phyloP scores from a whole-genome alignment of 2,329 filamentous ascomycete genomes.

The Phaeosphaeria sp. region DNA sequence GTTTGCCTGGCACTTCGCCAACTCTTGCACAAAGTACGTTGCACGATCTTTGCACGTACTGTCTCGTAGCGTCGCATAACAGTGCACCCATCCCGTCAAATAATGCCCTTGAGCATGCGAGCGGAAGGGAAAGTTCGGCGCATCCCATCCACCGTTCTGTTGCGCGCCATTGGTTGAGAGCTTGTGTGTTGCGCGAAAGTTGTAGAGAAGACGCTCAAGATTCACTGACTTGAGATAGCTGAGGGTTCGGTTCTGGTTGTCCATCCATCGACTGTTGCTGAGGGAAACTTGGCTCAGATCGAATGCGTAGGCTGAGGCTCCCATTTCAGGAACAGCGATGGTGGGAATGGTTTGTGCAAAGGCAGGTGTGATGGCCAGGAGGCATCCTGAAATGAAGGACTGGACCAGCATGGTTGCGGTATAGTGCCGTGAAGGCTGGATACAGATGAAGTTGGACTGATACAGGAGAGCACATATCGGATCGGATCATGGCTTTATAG shows the following conservation, averaged over 20 bases:
- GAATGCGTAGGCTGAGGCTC: constrained; percentile 48
- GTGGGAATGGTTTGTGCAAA: constrained; percentile 8
- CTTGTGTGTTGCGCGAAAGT: constrained; percentile 56
- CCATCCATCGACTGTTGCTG: constrained; percentile 49
- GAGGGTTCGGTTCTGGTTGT: constrained; percentile 57
- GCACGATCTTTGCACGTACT: constrained; percentile 55
- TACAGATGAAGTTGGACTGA: not conserved
- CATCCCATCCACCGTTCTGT: constrained; percentile 61
- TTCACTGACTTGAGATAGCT: constrained; percentile 56
- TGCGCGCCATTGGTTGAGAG: constrained; percentile 56
- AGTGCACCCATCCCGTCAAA: constrained; percentile 59
- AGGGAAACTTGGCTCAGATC: constrained; percentile 51
- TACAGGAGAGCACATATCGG: not conserved
- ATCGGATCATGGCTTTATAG: not conserved
- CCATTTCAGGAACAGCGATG: constrained; percentile 31
- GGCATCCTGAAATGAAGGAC: not conserved
- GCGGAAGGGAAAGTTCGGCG: constrained; percentile 61
- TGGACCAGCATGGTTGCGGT: constrained; percentile 5
- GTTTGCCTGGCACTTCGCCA: constrained; percentile 60
- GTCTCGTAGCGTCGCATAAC: constrained; percentile 54
- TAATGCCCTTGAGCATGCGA: constrained; percentile 60
- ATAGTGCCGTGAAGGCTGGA: not conserved
- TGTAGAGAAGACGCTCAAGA: constrained; percentile 56
- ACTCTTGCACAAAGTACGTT: constrained; percentile 53
- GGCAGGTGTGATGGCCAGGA: not conserved